Percentiles rank a stretch among this genome's conserved stretches.
Conservation (phyloP, 495 filamentous ascomycete species). For the Aspergillus affinis region DNA sequence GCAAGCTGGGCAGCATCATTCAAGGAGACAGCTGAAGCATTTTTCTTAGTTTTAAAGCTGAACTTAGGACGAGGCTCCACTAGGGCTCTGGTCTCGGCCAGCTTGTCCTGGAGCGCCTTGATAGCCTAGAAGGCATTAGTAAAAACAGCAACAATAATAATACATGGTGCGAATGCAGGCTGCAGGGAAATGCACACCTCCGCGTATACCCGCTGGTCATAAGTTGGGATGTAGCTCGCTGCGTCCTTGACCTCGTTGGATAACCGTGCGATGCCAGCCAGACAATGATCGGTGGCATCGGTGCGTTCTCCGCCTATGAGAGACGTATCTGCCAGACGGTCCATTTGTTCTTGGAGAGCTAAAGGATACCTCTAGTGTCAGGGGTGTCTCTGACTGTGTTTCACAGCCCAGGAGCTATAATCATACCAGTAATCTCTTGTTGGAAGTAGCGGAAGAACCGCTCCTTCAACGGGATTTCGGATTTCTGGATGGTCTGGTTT, state of each 20-base stretch:
- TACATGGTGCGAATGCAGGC: background rate
- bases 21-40: conserved; percentile 55
- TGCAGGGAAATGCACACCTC: conserved; percentile 47
- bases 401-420: conserved; percentile 13
- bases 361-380: conserved; percentile 16
- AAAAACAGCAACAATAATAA: background rate
- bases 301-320: conserved; percentile 57
- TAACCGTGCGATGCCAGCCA: conserved; percentile 63
- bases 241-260: conserved; percentile 69
- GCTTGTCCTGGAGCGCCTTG: conserved; percentile 64
- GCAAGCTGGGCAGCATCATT: conserved; percentile 55
- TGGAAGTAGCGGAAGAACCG: conserved; percentile 80
- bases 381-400: conserved; percentile 16
- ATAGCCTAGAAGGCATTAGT: conserved; percentile 51
- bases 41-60: conserved; percentile 68
- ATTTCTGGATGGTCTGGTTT: conserved; percentile 40
- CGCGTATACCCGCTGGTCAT: conserved; percentile 73
- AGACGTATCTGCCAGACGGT: conserved; percentile 49
- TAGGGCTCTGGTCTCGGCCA: conserved; percentile 55
- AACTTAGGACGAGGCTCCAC: conserved; percentile 69
- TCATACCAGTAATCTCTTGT: conserved; percentile 64
- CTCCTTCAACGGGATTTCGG: conserved; percentile 59
- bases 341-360: conserved; percentile 65
- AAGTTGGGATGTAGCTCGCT: conserved; percentile 66
- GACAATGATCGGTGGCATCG: conserved; percentile 66